Percentiles rank a stretch among this genome's conserved stretches.
Conservation (phyloP, 495 filamentous ascomycete genomes). For the Aspergillus coremiiformis region DNA sequence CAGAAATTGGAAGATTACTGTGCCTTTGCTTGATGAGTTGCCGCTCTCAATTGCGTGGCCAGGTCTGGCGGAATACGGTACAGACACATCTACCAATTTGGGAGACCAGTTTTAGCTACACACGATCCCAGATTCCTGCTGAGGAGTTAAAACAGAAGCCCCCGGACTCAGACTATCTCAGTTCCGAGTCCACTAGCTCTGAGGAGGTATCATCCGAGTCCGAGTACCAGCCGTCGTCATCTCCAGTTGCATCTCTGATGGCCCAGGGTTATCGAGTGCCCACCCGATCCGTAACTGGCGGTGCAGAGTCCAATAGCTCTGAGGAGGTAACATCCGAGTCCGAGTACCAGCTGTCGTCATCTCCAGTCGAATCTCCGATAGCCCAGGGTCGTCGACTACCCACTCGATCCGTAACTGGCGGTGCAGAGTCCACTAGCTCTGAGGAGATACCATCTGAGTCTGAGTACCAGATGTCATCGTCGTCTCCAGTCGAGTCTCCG, state of each 20-base stretch:
- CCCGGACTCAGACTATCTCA: no score
- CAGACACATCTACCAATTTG: conserved; percentile 15
- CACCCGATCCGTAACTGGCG: no score
- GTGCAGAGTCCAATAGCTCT: no score
- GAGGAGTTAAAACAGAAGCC: conserved; percentile 4
- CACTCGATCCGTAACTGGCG: no score
- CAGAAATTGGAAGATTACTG: conserved; percentile 16
- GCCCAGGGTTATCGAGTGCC: neutral
- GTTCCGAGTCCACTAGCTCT: conserved; percentile 3
- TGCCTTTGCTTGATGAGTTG: conserved; percentile 26
- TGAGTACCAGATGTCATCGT: no score
- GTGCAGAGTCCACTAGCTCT: no score
- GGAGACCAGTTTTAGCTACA: conserved; percentile 19
- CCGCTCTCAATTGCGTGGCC: conserved; percentile 12
- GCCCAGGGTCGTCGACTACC: no score
- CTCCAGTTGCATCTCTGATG: neutral
- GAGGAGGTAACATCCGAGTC: no score
- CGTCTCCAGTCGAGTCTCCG: no score
- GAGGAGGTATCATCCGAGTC: neutral
- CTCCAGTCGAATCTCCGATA: no score
- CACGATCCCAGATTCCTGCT: conserved; percentile 15
- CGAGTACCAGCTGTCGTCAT: no score
- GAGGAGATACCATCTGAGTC: no score
- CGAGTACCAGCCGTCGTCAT: neutral
- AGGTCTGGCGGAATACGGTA: conserved; percentile 26